Evolutionary conservation across 441 rosid genomes (phyloP).

Genomic region (Arabidopsis hybrid): DNA sequence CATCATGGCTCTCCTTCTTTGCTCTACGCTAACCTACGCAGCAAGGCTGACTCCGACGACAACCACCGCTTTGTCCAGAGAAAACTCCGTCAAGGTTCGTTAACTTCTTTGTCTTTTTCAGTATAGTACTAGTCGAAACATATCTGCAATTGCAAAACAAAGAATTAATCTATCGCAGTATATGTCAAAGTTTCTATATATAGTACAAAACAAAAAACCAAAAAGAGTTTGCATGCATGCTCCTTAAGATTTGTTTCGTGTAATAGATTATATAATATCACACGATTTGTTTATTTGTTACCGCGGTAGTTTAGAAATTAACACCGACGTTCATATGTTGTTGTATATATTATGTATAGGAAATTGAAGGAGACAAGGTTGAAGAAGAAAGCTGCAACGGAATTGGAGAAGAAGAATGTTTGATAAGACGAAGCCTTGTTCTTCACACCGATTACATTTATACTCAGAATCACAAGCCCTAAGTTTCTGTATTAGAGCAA

Average conservation of each 20-base stretch:
- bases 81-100: constrained; percentile 44
- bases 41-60: constrained; percentile 42
- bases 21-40: constrained; percentile 46
- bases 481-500: constrained; percentile 11
- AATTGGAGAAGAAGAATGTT: constrained; percentile 53
- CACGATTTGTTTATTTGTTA: not conserved
- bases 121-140: not conserved
- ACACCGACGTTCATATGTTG: not conserved
- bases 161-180: not conserved
- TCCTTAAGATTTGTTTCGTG: not conserved
- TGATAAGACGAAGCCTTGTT: constrained; percentile 51
- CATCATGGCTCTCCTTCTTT: constrained; percentile 47
- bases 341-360: constrained; percentile 18
- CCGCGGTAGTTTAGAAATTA: not conserved
- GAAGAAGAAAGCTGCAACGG: constrained; percentile 52
- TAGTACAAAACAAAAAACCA: no score
- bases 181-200: not conserved
- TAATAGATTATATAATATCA: not conserved
- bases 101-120: not conserved
- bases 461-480: constrained; percentile 52
- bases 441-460: constrained; percentile 57
- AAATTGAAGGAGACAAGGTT: constrained; percentile 24
- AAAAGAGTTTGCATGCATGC: constrained; percentile 28
- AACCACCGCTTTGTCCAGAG: constrained; percentile 27
- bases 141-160: not conserved